Evolutionary conservation across 1,139 yeast species (phyloP).

Genomic region (Diutina neorugosa): DNA sequence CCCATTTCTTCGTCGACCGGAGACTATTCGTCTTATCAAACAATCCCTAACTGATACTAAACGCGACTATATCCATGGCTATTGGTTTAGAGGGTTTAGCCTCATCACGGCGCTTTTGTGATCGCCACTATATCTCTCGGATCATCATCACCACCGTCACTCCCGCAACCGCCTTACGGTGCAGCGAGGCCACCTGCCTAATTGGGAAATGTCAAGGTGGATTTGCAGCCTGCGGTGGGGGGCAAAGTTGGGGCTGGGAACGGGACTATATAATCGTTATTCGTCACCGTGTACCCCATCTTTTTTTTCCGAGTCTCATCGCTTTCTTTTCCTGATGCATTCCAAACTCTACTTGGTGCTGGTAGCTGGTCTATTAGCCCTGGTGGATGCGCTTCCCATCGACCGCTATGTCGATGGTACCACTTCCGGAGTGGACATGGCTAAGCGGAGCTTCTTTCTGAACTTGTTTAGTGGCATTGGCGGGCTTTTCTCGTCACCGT

Average conservation of each 20-base stretch:
- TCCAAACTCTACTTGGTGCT: not conserved
- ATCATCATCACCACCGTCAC: not conserved
- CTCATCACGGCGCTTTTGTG: no score
- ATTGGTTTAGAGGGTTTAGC: no score
- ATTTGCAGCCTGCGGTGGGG: not conserved
- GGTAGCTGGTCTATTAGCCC: conserved; percentile 3
- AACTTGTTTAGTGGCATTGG: conserved; percentile 3
- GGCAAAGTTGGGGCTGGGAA: not conserved
- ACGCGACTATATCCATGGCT: no score
- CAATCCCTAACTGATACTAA: no score
- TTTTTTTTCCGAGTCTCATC: not conserved
- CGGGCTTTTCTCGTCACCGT: not conserved
- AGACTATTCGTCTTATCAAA: no score
- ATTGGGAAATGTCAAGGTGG: not conserved
- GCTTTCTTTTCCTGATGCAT: not conserved
- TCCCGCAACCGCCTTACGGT: not conserved
- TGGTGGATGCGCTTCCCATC: conserved; percentile 2
- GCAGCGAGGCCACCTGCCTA: not conserved
- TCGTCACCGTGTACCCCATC: not conserved
- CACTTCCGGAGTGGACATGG: not conserved
- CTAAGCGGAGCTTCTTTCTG: conserved; percentile 2
- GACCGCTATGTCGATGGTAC: not conserved
- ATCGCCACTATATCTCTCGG: no score
- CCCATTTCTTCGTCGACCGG: not conserved
- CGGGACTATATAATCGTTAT: not conserved